These are phyloP conservation scores for Sporothrix protearum DNA, from an alignment of 2,329 filamentous ascomycete genomes.

Conservation along the genomic window DNA sequence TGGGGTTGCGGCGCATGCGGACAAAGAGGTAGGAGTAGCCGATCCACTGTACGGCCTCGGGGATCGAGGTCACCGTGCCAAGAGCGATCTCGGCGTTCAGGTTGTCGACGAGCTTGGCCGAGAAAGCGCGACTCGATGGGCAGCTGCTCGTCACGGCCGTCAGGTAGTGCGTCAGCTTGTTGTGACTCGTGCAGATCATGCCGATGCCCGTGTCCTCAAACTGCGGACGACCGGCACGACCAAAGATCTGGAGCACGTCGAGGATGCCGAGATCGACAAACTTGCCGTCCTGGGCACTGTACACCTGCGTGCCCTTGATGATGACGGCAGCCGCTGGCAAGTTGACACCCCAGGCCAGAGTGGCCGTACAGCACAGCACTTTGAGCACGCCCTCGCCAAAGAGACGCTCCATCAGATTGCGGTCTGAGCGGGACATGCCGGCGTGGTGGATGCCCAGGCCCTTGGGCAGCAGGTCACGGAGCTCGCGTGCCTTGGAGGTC, in stretches of 20 bases:
- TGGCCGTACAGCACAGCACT: constrained; percentile 96
- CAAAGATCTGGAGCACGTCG: constrained; percentile 96
- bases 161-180: constrained; percentile 87
- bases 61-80: constrained; percentile 90
- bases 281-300: constrained; percentile 93
- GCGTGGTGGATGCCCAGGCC: constrained; percentile 95
- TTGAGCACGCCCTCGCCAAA: constrained; percentile 92
- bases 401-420: constrained; percentile 91
- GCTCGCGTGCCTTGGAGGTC: constrained; percentile 75
- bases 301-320: constrained; percentile 97
- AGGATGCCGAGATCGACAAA: constrained; percentile 95
- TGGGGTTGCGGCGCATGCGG: constrained; percentile 87
- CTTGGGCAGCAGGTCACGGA: constrained; percentile 84
- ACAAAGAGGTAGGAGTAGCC: constrained; percentile 98
- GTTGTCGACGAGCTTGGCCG: constrained; percentile 89
- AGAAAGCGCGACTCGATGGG: constrained; percentile 99
- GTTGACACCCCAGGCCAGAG: constrained; percentile 97
- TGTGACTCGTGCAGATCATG: constrained; percentile 96
- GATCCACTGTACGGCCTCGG: constrained; percentile 93
- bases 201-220: constrained; percentile 97
- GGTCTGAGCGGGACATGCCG: constrained; percentile 89
- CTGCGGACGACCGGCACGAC: constrained; percentile 93
- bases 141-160: constrained; percentile 92
- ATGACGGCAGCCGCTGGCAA: constrained; percentile 93
- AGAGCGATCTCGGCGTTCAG: constrained; percentile 91